A percentile compares a stretch with the other conserved stretches of the same genome.
Evolutionary conservation across 805 yeast genomes (phyloP).

Genomic region (Saturnispora hagleri): DNA sequence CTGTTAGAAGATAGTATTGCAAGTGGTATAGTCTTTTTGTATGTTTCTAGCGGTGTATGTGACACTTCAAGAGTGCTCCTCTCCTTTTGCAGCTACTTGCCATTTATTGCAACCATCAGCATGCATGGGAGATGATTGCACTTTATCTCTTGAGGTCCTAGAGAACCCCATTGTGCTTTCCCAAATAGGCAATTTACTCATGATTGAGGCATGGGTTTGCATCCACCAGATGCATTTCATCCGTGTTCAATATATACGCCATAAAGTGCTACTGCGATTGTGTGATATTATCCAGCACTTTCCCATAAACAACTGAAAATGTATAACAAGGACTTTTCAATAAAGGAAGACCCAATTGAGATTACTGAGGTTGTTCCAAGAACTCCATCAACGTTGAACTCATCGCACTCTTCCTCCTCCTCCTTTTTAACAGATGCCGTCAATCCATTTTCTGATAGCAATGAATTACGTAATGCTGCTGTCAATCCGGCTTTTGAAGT

Average conservation of each 20-base stretch:
- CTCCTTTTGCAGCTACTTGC: too few species aligned
- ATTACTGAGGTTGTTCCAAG: not conserved
- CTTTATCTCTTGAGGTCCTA: not conserved
- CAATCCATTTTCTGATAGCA: not conserved
- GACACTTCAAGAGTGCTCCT: too few species aligned
- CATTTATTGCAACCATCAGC: too few species aligned
- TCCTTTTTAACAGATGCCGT: not conserved
- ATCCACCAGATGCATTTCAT: not conserved
- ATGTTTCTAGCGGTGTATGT: too few species aligned
- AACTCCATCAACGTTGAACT: not conserved
- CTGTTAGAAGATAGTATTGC: too few species aligned
- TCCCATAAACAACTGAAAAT: too few species aligned
- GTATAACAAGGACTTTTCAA: not conserved
- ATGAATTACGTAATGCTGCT: not conserved
- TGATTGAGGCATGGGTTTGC: not conserved
- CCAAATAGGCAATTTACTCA: conserved; percentile 1
- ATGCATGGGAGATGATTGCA: not conserved
- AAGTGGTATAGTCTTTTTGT: too few species aligned
- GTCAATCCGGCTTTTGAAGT: not conserved
- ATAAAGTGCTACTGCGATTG: not conserved
- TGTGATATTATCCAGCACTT: too few species aligned
- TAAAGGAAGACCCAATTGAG: not conserved
- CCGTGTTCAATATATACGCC: not conserved
- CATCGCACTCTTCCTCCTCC: not conserved
- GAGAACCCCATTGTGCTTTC: not conserved